Conservation (phyloP, 2,329 filamentous ascomycete species). For the Sarocladiaceae sp. region DNA sequence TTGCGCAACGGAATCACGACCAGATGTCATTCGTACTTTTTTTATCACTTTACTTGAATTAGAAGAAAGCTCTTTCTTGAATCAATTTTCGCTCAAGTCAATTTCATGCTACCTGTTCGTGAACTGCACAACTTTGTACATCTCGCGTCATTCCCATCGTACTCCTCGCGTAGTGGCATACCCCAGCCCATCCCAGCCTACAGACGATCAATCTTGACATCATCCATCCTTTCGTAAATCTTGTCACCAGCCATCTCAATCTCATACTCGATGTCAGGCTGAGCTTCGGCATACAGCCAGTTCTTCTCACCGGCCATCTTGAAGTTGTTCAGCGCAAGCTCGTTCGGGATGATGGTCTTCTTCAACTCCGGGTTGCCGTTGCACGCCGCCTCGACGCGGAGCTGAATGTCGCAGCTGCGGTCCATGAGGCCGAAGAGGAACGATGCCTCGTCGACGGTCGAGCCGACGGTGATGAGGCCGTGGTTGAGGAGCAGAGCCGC, state of each 20-base stretch:
- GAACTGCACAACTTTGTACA: too few species aligned
- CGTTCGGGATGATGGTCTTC: slow-evolving; percentile 34
- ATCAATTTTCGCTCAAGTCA: too few species aligned
- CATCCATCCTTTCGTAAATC: slow-evolving; percentile 18
- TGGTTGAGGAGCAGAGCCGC: slow-evolving; percentile 65
- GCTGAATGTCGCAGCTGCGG: slow-evolving; percentile 60
- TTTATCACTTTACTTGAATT: too few species aligned
- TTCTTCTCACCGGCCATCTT: slow-evolving; percentile 40
- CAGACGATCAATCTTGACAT: slow-evolving; percentile 14
- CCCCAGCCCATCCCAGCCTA: too few species aligned
- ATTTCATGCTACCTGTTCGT: too few species aligned
- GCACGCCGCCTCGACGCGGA: slow-evolving; percentile 59
- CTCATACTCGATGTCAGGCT: slow-evolving; percentile 40
- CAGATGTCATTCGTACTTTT: too few species aligned
- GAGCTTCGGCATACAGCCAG: slow-evolving; percentile 38
- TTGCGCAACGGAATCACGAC: too few species aligned
- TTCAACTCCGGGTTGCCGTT: slow-evolving; percentile 34
- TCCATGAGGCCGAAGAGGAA: slow-evolving; percentile 66
- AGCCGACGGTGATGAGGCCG: slow-evolving; percentile 63
- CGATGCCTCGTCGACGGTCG: slow-evolving; percentile 67
- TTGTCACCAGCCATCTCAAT: slow-evolving; percentile 32
- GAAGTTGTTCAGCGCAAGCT: slow-evolving; percentile 32
- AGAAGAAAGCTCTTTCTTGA: too few species aligned
- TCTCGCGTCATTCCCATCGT: too few species aligned
- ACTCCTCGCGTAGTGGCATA: too few species aligned